A percentile compares a stretch with the other conserved stretches of the same genome.
These are phyloP conservation scores for Phialocephala sp. DNA, from an alignment of 2,329 filamentous ascomycete species.

Conservation along the genomic window DNA sequence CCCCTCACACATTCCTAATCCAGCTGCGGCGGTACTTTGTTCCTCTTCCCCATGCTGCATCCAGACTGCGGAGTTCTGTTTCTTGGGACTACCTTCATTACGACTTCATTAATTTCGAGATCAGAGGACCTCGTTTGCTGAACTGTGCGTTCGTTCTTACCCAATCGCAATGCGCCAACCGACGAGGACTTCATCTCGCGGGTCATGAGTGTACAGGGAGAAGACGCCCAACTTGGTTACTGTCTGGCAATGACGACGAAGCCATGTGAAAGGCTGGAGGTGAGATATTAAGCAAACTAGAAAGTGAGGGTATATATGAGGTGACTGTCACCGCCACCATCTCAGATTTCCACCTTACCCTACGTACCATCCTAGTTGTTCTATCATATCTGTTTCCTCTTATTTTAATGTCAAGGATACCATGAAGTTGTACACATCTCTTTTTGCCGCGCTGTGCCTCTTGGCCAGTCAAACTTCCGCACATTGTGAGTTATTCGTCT, in stretches of 20 bases:
- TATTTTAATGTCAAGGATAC: background rate
- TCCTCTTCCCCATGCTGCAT: conserved; percentile 12
- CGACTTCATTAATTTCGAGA: conserved; percentile 9
- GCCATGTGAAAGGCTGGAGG: background rate
- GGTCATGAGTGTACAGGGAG: background rate
- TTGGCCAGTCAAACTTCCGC: conserved; percentile 19
- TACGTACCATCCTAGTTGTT: conserved; percentile 6
- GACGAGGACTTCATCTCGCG: background rate
- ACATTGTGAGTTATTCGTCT: background rate
- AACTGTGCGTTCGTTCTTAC: background rate
- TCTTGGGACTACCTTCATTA: conserved; percentile 14
- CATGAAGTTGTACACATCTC: conserved; percentile 29
- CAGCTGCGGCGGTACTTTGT: conserved; percentile 14
- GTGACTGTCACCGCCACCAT: background rate
- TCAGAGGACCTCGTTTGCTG: conserved; percentile 14
- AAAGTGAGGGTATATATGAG: conserved; percentile 8
- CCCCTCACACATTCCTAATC: conserved; percentile 15
- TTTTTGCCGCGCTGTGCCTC: conserved; percentile 20
- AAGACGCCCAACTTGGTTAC: background rate
- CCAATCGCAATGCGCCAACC: background rate
- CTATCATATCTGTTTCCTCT: background rate
- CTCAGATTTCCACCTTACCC: too few species aligned
- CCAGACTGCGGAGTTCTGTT: conserved; percentile 11
- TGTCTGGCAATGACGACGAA: background rate
- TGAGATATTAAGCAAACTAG: background rate